phyloP scores from a whole-genome alignment of 1,284 basidiomycete genomes.

The Pseudozyma sp. region DNA sequence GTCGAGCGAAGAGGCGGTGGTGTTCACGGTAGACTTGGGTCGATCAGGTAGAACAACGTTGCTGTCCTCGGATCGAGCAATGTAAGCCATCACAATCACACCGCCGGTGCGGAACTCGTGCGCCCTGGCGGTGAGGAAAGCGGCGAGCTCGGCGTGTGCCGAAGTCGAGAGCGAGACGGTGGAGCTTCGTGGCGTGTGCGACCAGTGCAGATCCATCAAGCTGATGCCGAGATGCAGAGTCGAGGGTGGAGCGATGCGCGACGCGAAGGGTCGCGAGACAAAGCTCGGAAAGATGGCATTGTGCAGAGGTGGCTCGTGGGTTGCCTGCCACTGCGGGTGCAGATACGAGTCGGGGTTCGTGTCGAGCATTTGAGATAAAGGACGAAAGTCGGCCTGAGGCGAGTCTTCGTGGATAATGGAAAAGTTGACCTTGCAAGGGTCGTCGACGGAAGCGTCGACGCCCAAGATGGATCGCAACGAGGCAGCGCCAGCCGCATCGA shows the following conservation, averaged over 20 bases:
- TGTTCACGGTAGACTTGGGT: slow-evolving; percentile 39
- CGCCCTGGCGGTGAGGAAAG: slow-evolving; percentile 68
- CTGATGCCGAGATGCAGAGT: slow-evolving; percentile 68
- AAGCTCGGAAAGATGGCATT: slow-evolving; percentile 66
- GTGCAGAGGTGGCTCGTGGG: slow-evolving; percentile 57
- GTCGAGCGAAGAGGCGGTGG: slow-evolving; percentile 9
- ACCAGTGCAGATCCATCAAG: slow-evolving; percentile 70
- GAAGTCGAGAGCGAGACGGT: slow-evolving; percentile 63
- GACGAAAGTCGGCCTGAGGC: slow-evolving; percentile 66
- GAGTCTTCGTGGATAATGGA: slow-evolving; percentile 68
- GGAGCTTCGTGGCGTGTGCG: slow-evolving; percentile 63
- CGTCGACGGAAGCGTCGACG: slow-evolving; percentile 27
- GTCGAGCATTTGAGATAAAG: slow-evolving; percentile 62
- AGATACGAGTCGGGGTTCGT: slow-evolving; percentile 63
- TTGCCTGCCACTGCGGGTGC: slow-evolving; percentile 61
- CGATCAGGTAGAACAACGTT: slow-evolving; percentile 40
- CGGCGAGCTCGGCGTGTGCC: slow-evolving; percentile 69
- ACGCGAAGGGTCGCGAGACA: slow-evolving; percentile 66
- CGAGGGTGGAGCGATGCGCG: slow-evolving; percentile 66
- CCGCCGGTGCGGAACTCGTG: slow-evolving; percentile 69
- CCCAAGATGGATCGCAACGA: slow-evolving; percentile 42
- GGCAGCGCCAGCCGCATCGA: slow-evolving; percentile 27
- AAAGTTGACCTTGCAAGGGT: slow-evolving; percentile 60
- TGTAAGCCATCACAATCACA: slow-evolving; percentile 68
- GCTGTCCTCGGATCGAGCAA: slow-evolving; percentile 67